Evolutionary conservation across 176 grass and related monocot species (phyloP), one percentile per base, ranked within the genome.

Genomic region (Oryza glumipatula): DNA sequence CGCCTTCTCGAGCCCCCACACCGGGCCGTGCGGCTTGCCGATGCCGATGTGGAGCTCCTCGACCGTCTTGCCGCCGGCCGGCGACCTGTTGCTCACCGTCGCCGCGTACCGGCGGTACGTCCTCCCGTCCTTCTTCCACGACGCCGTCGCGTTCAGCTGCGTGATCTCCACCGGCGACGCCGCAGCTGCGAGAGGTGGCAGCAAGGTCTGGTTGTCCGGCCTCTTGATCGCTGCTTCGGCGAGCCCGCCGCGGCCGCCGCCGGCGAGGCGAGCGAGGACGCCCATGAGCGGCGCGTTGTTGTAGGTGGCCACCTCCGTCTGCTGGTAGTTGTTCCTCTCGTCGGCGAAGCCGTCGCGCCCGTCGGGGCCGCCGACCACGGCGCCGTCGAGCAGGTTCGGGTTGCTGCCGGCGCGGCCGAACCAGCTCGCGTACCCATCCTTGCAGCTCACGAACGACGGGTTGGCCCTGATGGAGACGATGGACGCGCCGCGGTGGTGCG

Each of bases 231-330:
- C 36, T 32, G 58, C 22, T 23, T 38, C 67, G 30, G 30, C 30
- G 30, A 32, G 30, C 30, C 30, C 30, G 44, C 73, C 1, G 21
- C 81, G 83, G 4, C 95, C 95, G 4, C 95, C 95, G 54, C 23
- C 89, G 69, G 90, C 87, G 1, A 98, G 83, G 0, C 96, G 83
- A 39, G 96, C 96, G 65, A 98, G 73, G 4, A 98, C 80, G 23
- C 96, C 93, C 65, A 94, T 80, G 3, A 98, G 69, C 7, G 96
- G 96, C 35, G 96, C 93, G 65, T 93, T 98, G 85, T 98, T 98
- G 70, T 98, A 98, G 38, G 93, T 98, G 36, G 93, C 71, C 1
- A 89, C 91, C 84, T 98, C 96, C 1, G 96, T 98, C 87, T 98
- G 96, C 68, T 92, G n/a, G 65, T 92, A 98, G 80, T 98, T 98